Evolutionary conservation across 805 yeast species (phyloP).

Genomic region (Ogataea pignaliae): DNA sequence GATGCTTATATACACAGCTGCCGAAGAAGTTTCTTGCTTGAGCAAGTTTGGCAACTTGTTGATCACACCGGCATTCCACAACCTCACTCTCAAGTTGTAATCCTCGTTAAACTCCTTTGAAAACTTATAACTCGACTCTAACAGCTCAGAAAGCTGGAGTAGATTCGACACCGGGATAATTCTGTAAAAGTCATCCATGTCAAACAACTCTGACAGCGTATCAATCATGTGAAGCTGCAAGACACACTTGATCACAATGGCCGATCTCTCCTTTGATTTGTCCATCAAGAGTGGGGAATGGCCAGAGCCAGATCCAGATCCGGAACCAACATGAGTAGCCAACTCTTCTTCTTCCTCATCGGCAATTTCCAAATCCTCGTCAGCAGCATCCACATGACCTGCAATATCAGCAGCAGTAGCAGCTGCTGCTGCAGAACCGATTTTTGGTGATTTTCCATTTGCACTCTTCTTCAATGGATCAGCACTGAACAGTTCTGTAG

Average conservation of each 20-base stretch:
- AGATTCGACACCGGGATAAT: constrained; percentile 64
- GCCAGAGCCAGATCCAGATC: constrained; percentile 1
- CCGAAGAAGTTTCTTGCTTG: constrained; percentile 86
- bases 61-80: constrained; percentile 90
- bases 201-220: constrained; percentile 74
- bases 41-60: constrained; percentile 87
- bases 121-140: constrained; percentile 72
- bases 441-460: constrained; percentile 1
- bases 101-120: constrained; percentile 86
- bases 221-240: constrained; percentile 87
- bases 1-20: constrained; percentile 80
- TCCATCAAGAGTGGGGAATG: constrained; percentile 31
- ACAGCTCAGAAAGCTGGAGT: constrained; percentile 51
- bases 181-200: constrained; percentile 61
- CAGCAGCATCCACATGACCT: constrained; percentile 27
- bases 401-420: constrained; percentile 2
- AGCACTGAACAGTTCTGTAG: constrained; percentile 70
- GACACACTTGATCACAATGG: constrained; percentile 89
- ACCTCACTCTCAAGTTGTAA: constrained; percentile 77
- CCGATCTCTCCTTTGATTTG: constrained; percentile 54
- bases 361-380: constrained; percentile 17
- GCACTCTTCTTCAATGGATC: constrained; percentile 39
- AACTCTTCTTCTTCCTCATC: constrained; percentile 9
- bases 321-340: not conserved
- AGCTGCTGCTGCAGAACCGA: too few species aligned